Conservation (phyloP, 1,139 yeast genomes). For the Saccharomyces hybrid region DNA sequence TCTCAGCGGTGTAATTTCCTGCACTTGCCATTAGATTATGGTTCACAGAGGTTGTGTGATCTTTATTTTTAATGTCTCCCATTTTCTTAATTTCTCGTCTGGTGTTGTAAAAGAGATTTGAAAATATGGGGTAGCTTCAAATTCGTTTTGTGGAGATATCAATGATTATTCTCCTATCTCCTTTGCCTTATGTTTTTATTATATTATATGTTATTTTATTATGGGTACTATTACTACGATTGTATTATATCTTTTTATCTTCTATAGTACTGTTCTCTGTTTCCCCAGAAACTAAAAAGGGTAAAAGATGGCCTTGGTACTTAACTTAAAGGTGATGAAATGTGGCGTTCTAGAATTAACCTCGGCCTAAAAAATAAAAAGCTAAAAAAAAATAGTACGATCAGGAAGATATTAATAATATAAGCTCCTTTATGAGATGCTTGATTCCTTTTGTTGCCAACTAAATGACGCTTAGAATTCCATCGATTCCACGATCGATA, state of each 20-base stretch:
- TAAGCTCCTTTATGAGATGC: neutral
- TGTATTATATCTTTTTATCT: neutral
- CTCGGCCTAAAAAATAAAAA: neutral
- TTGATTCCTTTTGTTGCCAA: neutral
- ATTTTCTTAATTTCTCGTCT: neutral
- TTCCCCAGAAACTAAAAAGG: neutral
- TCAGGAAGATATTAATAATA: neutral
- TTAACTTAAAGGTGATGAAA: neutral
- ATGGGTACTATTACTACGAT: neutral
- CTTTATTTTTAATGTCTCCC: neutral
- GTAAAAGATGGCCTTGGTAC: neutral
- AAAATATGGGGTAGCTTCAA: neutral
- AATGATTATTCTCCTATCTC: neutral
- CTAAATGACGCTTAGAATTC: neutral
- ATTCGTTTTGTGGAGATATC: neutral
- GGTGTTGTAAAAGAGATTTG: neutral
- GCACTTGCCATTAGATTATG: conserved; percentile 10
- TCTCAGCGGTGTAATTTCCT: conserved; percentile 27
- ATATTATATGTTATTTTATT: conserved; percentile 1
- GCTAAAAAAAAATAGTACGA: neutral
- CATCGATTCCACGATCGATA: neutral
- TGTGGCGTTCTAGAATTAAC: neutral
- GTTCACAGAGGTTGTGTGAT: conserved; percentile 4
- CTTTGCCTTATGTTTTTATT: neutral
- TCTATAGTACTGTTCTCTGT: neutral